Conservation (phyloP, 768 basidiomycete species). For the Trametes gibbosa region DNA sequence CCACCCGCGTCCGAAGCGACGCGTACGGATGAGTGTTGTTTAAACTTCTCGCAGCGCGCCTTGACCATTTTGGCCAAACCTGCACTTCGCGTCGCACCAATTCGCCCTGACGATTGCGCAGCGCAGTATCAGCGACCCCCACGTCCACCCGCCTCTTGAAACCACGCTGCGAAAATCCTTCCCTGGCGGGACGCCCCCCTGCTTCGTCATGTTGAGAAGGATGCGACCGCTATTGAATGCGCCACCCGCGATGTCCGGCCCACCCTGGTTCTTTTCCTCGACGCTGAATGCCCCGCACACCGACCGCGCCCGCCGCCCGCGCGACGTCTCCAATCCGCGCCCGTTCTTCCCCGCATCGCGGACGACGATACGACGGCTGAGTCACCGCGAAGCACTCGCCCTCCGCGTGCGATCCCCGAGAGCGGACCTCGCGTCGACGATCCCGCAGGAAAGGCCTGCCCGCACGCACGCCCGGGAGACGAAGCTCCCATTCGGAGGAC, state of each 20-base stretch:
- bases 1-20: too few relatives aligned
- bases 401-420: neutral
- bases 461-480: neutral
- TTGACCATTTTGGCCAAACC: too few relatives aligned
- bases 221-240: neutral
- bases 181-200: neutral
- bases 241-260: neutral
- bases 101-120: neutral
- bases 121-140: neutral
- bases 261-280: neutral
- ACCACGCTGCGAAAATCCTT: too few relatives aligned
- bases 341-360: neutral
- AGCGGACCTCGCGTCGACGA: neutral
- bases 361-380: neutral
- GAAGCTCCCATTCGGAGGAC: neutral
- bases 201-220: neutral
- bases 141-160: too few relatives aligned
- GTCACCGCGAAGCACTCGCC: neutral
- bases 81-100: too few relatives aligned
- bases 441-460: neutral
- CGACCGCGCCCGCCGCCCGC: too few relatives aligned
- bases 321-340: too few relatives aligned
- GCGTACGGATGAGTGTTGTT: too few relatives aligned
- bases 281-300: neutral
- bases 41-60: too few relatives aligned